Percentiles rank a stretch among this genome's conserved stretches.
Conservation (phyloP, 805 yeast species). For the Suhomyces prunicola region DNA sequence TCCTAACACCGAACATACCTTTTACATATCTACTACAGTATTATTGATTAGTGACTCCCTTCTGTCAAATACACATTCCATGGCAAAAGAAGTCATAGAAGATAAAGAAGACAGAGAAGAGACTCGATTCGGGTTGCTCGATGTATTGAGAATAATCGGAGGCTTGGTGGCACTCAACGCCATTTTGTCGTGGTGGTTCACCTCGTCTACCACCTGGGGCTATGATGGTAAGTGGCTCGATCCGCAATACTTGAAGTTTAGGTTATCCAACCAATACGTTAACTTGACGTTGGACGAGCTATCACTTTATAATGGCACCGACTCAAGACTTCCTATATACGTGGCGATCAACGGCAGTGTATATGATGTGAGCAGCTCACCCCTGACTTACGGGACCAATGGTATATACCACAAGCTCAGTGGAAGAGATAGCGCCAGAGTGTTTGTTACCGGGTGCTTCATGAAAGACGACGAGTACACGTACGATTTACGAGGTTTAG, state of each 20-base stretch:
- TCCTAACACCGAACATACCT: neutral
- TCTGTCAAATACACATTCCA: neutral
- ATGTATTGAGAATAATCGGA: conserved; percentile 40
- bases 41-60: neutral
- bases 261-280: conserved; percentile 13
- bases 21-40: too few relatives aligned
- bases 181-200: conserved; percentile 54
- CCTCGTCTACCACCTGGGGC: conserved; percentile 61
- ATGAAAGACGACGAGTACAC: conserved; percentile 52
- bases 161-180: conserved; percentile 49
- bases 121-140: conserved; percentile 30
- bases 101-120: neutral
- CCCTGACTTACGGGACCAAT: conserved; percentile 53
- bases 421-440: conserved; percentile 68
- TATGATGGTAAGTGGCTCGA: conserved; percentile 49
- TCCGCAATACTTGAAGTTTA: conserved; percentile 36
- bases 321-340: conserved; percentile 49
- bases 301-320: conserved; percentile 49
- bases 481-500: conserved; percentile 63
- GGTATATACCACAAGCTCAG: conserved; percentile 56
- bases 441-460: conserved; percentile 70
- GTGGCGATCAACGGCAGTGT: conserved; percentile 59
- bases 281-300: conserved; percentile 46
- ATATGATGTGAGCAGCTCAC: conserved; percentile 57
- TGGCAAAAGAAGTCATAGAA: neutral